Evolutionary conservation across 768 basidiomycete genomes (phyloP).

Genomic region (Lentinula raphanica): DNA sequence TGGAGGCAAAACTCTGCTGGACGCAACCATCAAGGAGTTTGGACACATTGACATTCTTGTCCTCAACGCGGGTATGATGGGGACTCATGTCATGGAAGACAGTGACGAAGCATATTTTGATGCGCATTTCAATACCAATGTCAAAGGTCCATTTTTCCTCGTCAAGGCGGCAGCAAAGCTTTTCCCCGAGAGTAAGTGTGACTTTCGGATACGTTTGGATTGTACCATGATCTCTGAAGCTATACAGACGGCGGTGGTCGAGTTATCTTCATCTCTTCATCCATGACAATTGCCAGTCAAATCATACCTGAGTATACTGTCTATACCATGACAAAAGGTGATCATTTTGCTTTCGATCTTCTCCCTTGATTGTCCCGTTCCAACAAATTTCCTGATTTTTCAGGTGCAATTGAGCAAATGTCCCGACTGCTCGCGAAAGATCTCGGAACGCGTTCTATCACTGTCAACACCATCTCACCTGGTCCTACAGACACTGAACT

Average conservation of each 20-base stretch:
- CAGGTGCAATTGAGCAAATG: conserved; percentile 55
- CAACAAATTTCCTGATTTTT: background rate
- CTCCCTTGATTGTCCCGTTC: background rate
- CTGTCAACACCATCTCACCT: conserved; percentile 53
- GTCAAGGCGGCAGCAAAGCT: conserved; percentile 38
- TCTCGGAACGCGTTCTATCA: conserved; percentile 46
- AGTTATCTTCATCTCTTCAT: conserved; percentile 54
- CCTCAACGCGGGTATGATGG: conserved; percentile 56
- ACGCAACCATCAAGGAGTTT: conserved; percentile 42
- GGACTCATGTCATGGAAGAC: conserved; percentile 40
- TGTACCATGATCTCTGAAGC: background rate
- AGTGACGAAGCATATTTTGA: conserved; percentile 51
- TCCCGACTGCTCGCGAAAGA: conserved; percentile 55
- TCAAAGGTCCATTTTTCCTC: conserved; percentile 56
- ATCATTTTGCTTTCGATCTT: background rate
- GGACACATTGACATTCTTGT: conserved; percentile 55
- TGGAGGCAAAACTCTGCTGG: conserved; percentile 43
- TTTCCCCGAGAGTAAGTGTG: conserved; percentile 36
- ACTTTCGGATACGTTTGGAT: background rate
- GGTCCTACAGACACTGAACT: conserved; percentile 52
- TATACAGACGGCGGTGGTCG: conserved; percentile 43
- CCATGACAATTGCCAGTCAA: conserved; percentile 36
- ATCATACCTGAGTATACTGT: conserved; percentile 44
- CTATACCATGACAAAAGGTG: conserved; percentile 45
- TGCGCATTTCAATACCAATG: conserved; percentile 46